A percentile compares a stretch with the other conserved stretches of the same genome.
These are phyloP conservation scores for Talaromyces pinophilus DNA, from an alignment of 2,329 filamentous ascomycete species.

Conservation along the genomic window DNA sequence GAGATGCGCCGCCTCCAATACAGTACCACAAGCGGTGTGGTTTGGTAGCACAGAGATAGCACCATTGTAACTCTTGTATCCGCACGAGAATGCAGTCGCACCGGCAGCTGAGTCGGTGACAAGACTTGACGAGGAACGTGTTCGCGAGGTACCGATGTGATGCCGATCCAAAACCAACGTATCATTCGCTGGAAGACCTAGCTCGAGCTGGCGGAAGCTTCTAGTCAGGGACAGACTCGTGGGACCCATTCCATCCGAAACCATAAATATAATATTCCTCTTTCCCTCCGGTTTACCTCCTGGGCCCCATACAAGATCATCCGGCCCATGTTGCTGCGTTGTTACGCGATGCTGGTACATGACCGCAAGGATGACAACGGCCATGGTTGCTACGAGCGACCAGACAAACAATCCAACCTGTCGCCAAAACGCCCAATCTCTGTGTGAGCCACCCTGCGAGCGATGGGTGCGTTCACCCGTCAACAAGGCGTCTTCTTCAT, in stretches of 20 bases:
- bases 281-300: conserved; percentile 61
- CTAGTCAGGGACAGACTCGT: conserved; percentile 85
- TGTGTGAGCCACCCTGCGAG: conserved; percentile 30
- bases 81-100: conserved; percentile 93
- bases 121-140: conserved; percentile 77
- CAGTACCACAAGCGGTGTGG: conserved; percentile 83
- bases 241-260: conserved; percentile 97
- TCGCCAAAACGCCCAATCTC: conserved; percentile 62
- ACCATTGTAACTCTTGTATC: conserved; percentile 91
- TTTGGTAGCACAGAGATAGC: conserved; percentile 89
- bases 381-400: conserved; percentile 77
- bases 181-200: conserved; percentile 71
- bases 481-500: conserved; percentile 64
- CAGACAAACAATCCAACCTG: conserved; percentile 78
- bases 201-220: conserved; percentile 76
- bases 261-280: conserved; percentile 97
- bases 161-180: conserved; percentile 81
- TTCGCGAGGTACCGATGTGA: conserved; percentile 86
- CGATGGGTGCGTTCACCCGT: conserved; percentile 54
- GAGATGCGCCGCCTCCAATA: conserved; percentile 87
- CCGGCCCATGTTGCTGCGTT: conserved; percentile 32
- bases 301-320: conserved; percentile 38
- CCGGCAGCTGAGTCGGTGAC: conserved; percentile 97
- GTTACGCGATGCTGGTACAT: conserved; percentile 69
- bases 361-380: conserved; percentile 78